Base-by-base conservation (phyloP, 192 early-diverging fungal genomes). In the Coemansia reversa region DNA sequence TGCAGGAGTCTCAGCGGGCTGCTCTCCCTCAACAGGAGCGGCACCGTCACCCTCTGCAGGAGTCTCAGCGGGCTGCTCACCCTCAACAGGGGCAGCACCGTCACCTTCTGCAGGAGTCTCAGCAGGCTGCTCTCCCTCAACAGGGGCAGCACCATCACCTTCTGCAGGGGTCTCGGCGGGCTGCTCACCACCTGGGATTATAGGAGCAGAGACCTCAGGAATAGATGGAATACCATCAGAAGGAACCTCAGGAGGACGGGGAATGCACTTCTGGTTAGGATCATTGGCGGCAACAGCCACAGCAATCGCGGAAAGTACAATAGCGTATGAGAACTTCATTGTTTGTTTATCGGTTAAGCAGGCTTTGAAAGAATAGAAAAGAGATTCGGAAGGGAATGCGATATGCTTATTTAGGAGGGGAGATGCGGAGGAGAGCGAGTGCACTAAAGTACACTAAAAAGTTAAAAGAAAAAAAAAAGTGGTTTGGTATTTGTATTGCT, bases 181-280 rank as follows among this genome's bases (percentile, higher is more conserved):
- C 7, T 62, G 49, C 8, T 25, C 42, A 9, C 18, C 51, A 48
- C 33, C 14, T 45, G 39, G 39, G 5, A 14, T 55, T 2, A 24
- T 52, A 42, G 68, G 54, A 25, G 70, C 63, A 14, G 60, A 61
- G 25, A 61, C 39, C 39, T 42, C 56, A 42, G 67, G 54, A 14
- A 33, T 28, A 58, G 33, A 54, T 7, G 52, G 22, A 22, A 32
- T 25, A 29, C 52, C 54, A 29, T 61, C 54, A 7, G 59, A 25
- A 39, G 50, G 49, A 45, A 59, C 58, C 23, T 42, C 63, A 7
- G 60, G 39, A 22, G 75, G 75, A n/a, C 75, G 62, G 39, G 75
- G 75, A 55, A 77, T 66, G 69, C 75, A 77, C 66, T 77, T 77
- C n/a, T 27, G 18, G 30, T 52, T 28, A n/a, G 58, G 18, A 8